Percentiles rank a stretch among this genome's conserved stretches.
These are phyloP conservation scores for Flaveria ramosissima DNA, from an alignment of 129 eudicot species.

Conservation along the genomic window DNA sequence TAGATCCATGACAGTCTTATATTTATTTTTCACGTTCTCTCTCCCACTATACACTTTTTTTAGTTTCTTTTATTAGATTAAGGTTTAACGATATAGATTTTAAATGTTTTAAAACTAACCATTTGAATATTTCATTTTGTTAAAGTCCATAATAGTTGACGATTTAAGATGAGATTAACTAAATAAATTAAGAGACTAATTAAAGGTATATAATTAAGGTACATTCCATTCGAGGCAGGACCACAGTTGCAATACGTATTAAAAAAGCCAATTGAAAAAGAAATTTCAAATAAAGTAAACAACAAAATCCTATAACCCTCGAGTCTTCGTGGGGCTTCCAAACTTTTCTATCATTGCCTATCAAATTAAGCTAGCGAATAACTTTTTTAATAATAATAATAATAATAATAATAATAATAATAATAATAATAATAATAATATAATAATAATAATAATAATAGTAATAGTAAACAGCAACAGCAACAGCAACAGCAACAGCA, in stretches of 20 bases:
- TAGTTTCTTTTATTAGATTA: not conserved
- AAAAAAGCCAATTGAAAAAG: not conserved
- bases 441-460: too few relatives aligned
- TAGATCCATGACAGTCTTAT: too few relatives aligned
- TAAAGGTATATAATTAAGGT: constrained; percentile 6
- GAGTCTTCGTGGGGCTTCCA: constrained; percentile 12
- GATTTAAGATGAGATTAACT: constrained; percentile 20
- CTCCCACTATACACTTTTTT: too few relatives aligned
- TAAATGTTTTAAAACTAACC: constrained; percentile 6
- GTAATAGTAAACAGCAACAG: too few relatives aligned
- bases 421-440: too few relatives aligned
- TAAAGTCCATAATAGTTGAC: constrained; percentile 26
- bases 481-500: too few relatives aligned
- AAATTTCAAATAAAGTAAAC: constrained; percentile 7
- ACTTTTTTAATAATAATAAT: too few relatives aligned
- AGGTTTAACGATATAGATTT: not conserved
- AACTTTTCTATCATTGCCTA: constrained; percentile 1
- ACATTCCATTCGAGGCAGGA: constrained; percentile 27
- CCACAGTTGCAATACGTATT: constrained; percentile 16
- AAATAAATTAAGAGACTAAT: not conserved
- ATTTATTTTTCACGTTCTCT: too few relatives aligned
- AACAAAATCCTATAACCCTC: constrained; percentile 8
- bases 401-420: too few relatives aligned
- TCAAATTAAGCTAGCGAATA: too few relatives aligned
- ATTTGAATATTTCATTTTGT: constrained; percentile 8